Evolutionary conservation across 345 rosid genomes (phyloP).

Genomic region (Linum tenue): DNA sequence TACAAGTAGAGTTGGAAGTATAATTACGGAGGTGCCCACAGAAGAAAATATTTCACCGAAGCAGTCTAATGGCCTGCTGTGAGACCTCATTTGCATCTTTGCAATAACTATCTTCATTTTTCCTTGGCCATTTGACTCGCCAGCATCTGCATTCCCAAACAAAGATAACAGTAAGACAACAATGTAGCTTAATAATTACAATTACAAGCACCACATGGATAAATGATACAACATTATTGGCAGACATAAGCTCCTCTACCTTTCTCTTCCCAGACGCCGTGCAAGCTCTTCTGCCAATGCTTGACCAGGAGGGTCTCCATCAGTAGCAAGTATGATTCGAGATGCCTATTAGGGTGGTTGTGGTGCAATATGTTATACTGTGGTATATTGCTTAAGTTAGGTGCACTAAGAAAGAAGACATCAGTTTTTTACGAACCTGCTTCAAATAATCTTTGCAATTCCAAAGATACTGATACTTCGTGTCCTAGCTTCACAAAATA

Average conservation of each 20-base stretch:
- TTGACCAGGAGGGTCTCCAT: slow-evolving; percentile 94
- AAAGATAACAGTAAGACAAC: not conserved
- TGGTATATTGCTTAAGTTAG: not conserved
- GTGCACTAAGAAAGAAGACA: slow-evolving; percentile 9
- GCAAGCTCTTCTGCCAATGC: slow-evolving; percentile 96
- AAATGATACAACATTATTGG: not conserved
- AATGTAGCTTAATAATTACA: not conserved
- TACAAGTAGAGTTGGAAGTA: slow-evolving; percentile 13
- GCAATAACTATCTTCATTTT: slow-evolving; percentile 34
- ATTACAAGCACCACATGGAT: not conserved
- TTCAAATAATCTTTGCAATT: slow-evolving; percentile 77
- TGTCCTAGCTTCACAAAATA: slow-evolving; percentile 78
- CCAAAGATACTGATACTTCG: slow-evolving; percentile 80
- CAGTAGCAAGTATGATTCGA: slow-evolving; percentile 89
- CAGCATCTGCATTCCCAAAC: slow-evolving; percentile 51
- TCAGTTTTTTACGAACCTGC: slow-evolving; percentile 38
- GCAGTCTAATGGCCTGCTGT: slow-evolving; percentile 4
- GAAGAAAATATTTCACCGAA: not conserved
- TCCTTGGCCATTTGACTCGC: slow-evolving; percentile 94
- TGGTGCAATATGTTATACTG: not conserved
- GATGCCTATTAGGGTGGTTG: slow-evolving; percentile 37
- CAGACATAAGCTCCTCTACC: slow-evolving; percentile 24
- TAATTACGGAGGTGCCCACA: not conserved
- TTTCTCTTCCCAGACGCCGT: slow-evolving; percentile 91
- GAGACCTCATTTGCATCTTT: slow-evolving; percentile 97